Conservation (phyloP, 2,329 filamentous ascomycete genomes). For the Fusarium anthophilum region DNA sequence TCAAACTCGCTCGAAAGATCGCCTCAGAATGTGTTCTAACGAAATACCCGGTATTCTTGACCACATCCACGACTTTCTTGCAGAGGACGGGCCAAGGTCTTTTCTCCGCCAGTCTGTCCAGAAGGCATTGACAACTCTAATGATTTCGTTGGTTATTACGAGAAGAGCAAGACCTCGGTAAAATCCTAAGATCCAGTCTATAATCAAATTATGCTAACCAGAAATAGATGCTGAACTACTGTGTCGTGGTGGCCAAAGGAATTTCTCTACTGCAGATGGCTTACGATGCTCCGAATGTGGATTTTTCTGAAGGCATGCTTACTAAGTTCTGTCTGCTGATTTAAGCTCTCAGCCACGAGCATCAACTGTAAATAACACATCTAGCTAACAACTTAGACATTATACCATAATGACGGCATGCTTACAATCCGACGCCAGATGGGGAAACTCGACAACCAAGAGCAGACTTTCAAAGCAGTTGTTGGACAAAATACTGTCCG, state of each 20-base stretch:
- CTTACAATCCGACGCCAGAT: neutral
- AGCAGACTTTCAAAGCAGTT: neutral
- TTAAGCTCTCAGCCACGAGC: too few species aligned
- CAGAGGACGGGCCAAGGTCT: neutral
- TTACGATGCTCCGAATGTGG: neutral
- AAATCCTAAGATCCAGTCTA: accelerated
- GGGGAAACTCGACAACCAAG: neutral
- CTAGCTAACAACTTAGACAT: too few species aligned
- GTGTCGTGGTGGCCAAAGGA: accelerated
- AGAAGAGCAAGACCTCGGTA: neutral
- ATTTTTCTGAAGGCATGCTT: neutral
- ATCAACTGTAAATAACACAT: too few species aligned
- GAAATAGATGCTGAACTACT: neutral
- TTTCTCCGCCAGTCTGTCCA: neutral
- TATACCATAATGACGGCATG: too few species aligned
- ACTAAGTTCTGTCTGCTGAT: too few species aligned
- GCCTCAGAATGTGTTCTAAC: neutral
- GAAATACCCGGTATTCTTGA: neutral
- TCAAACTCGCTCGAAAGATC: neutral
- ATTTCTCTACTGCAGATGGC: neutral
- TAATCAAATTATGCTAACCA: neutral
- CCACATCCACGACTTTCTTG: neutral
- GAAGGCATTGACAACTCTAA: neutral
- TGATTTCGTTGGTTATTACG: neutral
- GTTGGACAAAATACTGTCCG: neutral